These are phyloP conservation scores for Collybia sp. DNA, from an alignment of 768 basidiomycete genomes.

Conservation along the genomic window DNA sequence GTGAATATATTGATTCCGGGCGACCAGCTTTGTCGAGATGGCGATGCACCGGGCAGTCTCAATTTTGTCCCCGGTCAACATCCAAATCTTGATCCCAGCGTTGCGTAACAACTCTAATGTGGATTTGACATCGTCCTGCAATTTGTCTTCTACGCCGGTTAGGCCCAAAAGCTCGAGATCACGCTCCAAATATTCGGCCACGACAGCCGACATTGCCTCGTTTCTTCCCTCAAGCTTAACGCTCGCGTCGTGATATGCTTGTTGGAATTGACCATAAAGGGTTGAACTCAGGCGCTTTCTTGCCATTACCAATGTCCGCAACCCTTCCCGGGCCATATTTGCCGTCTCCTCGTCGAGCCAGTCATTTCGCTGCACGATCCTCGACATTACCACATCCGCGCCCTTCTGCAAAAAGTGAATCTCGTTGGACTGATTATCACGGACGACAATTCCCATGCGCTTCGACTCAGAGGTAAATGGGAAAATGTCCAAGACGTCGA, in stretches of 20 bases:
- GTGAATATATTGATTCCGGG: conserved; percentile 95
- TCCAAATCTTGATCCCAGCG: conserved; percentile 99
- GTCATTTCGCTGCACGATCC: conserved; percentile 93
- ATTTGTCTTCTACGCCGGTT: conserved; percentile 98
- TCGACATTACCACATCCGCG: conserved; percentile 97
- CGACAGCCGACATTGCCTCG: conserved; percentile 73
- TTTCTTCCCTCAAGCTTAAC: conserved; percentile 74
- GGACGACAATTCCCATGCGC: conserved; percentile 97
- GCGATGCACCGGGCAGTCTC: conserved; percentile 99
- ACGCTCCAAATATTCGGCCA: conserved; percentile 74
- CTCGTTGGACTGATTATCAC: conserved; percentile 70
- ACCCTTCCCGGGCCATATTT: conserved; percentile 96
- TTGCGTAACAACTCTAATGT: conserved; percentile 91
- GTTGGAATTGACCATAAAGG: conserved; percentile 71
- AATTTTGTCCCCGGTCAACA: conserved; percentile 99
- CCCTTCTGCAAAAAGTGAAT: conserved; percentile 94
- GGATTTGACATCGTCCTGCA: conserved; percentile 95
- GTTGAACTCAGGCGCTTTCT: conserved; percentile 70
- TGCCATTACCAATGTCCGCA: conserved; percentile 91
- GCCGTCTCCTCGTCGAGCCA: conserved; percentile 99
- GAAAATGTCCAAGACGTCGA: conserved; percentile 91
- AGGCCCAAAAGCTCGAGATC: conserved; percentile 90
- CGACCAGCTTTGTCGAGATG: conserved; percentile 93
- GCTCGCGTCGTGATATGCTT: conserved; percentile 70
- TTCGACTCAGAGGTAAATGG: conserved; percentile 99